A percentile compares a stretch with the other conserved stretches of the same genome.
phyloP scores from a whole-genome alignment of 306 rosid species.

The Castanea sativa region DNA sequence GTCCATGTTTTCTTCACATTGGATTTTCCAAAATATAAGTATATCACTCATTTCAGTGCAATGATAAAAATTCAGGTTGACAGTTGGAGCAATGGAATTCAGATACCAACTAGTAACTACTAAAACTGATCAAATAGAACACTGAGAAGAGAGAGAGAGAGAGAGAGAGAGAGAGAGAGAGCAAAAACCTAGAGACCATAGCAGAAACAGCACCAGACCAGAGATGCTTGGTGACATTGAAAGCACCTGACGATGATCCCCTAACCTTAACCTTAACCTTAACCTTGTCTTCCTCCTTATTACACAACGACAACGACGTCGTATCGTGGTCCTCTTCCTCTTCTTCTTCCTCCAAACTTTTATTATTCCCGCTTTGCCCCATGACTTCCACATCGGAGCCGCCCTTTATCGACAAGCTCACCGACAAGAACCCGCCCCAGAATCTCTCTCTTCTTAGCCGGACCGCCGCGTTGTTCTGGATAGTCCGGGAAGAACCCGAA shows the following conservation, averaged over 20 bases:
- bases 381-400: constrained; percentile 30
- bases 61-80: too few species aligned
- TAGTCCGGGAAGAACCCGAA: constrained; percentile 11
- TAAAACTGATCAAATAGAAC: too few species aligned
- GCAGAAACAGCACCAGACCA: constrained; percentile 97
- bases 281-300: constrained; percentile 25
- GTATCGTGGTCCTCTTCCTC: constrained; percentile 29
- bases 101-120: too few species aligned
- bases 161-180: background rate
- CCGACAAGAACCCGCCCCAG: constrained; percentile 49
- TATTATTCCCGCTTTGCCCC: constrained; percentile 41
- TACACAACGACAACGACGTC: background rate
- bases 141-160: background rate
- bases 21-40: too few species aligned
- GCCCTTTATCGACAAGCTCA: constrained; percentile 67
- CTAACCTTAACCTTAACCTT: constrained; percentile 40
- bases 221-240: constrained; percentile 85
- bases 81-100: too few species aligned
- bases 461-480: constrained; percentile 12
- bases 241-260: constrained; percentile 39
- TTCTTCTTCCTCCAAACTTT: constrained; percentile 20
- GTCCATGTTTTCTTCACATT: too few species aligned
- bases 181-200: constrained; percentile 83
- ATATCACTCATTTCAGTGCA: too few species aligned
- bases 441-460: constrained; percentile 18